Conservation (phyloP, 2,329 filamentous ascomycete genomes). For the Lecanosticta acicola region DNA sequence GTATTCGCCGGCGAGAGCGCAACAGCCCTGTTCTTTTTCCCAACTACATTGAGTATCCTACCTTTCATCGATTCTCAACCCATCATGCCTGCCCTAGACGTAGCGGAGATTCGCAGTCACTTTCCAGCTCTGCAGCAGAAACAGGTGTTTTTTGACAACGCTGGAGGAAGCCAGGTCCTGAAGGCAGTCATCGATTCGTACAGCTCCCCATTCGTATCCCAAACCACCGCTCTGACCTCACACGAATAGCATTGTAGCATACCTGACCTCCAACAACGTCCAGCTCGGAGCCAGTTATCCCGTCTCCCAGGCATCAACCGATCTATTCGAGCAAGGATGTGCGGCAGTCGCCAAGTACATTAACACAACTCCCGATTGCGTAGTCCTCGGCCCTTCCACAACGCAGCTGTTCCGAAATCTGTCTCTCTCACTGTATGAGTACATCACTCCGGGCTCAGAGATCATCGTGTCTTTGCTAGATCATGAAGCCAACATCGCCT, state of each 20-base stretch:
- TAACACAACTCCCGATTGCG: slow-evolving; percentile 60
- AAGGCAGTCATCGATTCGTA: slow-evolving; percentile 62
- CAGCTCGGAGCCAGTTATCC: slow-evolving; percentile 69
- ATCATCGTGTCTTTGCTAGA: slow-evolving; percentile 67
- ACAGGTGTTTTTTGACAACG: slow-evolving; percentile 73
- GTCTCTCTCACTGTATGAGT: slow-evolving; percentile 50
- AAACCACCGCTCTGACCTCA: slow-evolving; percentile 25
- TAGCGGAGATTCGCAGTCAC: slow-evolving; percentile 50
- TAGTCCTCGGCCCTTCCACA: slow-evolving; percentile 67
- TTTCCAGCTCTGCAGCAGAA: slow-evolving; percentile 64
- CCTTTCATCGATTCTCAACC: too few species aligned
- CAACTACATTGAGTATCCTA: too few species aligned
- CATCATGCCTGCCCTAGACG: slow-evolving; percentile 43
- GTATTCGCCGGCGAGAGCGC: not conserved
- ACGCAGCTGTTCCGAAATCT: slow-evolving; percentile 73
- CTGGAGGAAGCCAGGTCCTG: slow-evolving; percentile 63
- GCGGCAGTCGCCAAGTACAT: slow-evolving; percentile 64
- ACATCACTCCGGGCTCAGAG: slow-evolving; percentile 50
- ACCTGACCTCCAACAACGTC: slow-evolving; percentile 64
- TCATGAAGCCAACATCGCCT: slow-evolving; percentile 71
- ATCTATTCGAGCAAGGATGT: slow-evolving; percentile 55
- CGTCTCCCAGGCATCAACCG: slow-evolving; percentile 54
- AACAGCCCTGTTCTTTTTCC: not conserved
- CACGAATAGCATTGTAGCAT: slow-evolving; percentile 53
- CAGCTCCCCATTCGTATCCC: slow-evolving; percentile 51